Percentiles rank a stretch among this genome's conserved stretches.
Conservation (phyloP, 306 rosid genomes). For the Canavalia gladiata region DNA sequence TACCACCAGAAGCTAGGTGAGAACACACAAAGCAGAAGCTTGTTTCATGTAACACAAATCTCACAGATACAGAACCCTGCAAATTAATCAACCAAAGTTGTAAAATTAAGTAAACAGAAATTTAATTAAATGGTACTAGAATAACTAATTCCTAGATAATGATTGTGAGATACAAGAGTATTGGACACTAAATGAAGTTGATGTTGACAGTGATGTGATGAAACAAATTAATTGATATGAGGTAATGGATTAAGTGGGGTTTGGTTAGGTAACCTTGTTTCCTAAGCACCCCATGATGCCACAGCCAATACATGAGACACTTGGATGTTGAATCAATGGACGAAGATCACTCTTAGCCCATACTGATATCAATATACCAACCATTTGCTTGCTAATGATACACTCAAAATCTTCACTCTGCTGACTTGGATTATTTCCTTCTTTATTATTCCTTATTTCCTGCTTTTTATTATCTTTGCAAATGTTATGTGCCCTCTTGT, state of each 20-base stretch:
- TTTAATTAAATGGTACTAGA: not conserved
- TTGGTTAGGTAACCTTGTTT: conserved; percentile 66
- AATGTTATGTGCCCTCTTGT: conserved; percentile 48
- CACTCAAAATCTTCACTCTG: conserved; percentile 58
- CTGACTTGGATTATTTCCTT: conserved; percentile 26
- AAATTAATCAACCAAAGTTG: conserved; percentile 16
- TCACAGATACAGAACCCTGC: conserved; percentile 88
- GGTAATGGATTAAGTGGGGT: conserved; percentile 7
- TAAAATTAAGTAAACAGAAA: not conserved
- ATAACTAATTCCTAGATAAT: not conserved
- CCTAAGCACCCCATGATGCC: conserved; percentile 91
- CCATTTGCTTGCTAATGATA: conserved; percentile 90
- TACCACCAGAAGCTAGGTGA: conserved; percentile 85
- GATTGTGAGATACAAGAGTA: not conserved
- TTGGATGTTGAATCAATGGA: conserved; percentile 67
- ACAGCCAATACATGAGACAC: conserved; percentile 84
- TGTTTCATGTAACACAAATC: conserved; percentile 74
- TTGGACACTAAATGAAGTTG: conserved; percentile 8
- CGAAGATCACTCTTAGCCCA: conserved; percentile 74
- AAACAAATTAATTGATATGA: not conserved
- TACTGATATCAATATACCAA: conserved; percentile 79
- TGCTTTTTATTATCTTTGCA: conserved; percentile 13
- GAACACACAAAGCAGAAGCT: conserved; percentile 87
- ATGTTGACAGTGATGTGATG: conserved; percentile 26
- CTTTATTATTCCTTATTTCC: not conserved